Conservation (phyloP, 371 early-diverging fungal genomes). For the Mortierella sp. region DNA sequence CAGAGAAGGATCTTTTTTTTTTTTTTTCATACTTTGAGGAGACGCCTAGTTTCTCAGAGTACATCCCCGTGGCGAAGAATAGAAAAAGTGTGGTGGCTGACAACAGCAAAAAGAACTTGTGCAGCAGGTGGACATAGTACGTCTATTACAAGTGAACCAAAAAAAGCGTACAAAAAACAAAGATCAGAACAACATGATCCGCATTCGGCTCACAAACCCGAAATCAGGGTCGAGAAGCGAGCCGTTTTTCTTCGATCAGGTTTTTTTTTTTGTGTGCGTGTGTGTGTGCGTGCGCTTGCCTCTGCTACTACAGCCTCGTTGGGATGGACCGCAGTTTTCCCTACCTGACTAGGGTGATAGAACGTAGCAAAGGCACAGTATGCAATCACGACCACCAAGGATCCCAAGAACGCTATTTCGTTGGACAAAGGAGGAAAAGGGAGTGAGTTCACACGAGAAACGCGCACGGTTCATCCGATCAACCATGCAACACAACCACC, state of each 20-base stretch:
- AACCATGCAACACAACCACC: too few species aligned
- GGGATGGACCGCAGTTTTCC: too few species aligned
- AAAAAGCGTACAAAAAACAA: background rate
- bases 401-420: slow-evolving; percentile 40
- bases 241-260: too few species aligned
- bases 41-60: slow-evolving; percentile 70
- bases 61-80: slow-evolving; percentile 72
- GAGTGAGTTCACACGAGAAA: too few species aligned
- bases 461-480: too few species aligned
- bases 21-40: slow-evolving; percentile 66
- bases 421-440: too few species aligned
- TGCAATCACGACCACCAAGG: slow-evolving; percentile 29
- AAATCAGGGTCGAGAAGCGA: too few species aligned
- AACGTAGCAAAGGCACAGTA: slow-evolving; percentile 50
- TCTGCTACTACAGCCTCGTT: too few species aligned
- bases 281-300: background rate
- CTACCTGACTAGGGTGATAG: slow-evolving; percentile 45
- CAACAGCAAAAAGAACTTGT: slow-evolving; percentile 54
- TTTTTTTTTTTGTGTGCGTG: too few species aligned
- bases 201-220: too few species aligned
- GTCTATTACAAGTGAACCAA: slow-evolving; percentile 17
- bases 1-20: background rate
- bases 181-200: too few species aligned
- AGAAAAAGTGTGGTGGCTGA: slow-evolving; percentile 47
- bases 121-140: slow-evolving; percentile 42